These are phyloP conservation scores for Umbelopsis isabellina DNA, from an alignment of 192 early-diverging fungal species.

Conservation along the genomic window DNA sequence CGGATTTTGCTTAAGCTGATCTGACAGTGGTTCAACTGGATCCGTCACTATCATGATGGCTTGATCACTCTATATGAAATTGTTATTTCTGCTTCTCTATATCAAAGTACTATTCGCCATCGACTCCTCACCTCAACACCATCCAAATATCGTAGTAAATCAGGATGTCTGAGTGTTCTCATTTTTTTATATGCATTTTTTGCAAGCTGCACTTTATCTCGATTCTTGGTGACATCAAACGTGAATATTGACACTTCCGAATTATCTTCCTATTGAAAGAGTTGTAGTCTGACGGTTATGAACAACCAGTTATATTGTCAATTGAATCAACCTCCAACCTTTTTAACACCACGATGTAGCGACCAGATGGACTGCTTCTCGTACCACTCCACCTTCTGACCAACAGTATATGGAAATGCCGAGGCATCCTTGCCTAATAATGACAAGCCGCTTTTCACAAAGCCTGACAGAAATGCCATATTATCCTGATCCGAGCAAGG, in stretches of 20 bases:
- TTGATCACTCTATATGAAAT: slow-evolving; percentile 40
- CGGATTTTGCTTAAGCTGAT: slow-evolving; percentile 49
- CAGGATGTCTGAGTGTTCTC: slow-evolving; percentile 90
- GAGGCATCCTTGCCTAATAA: slow-evolving; percentile 65
- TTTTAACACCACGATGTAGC: slow-evolving; percentile 65
- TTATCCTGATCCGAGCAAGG: slow-evolving; percentile 16
- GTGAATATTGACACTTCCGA: slow-evolving; percentile 80
- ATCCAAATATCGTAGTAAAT: slow-evolving; percentile 82
- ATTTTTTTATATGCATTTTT: slow-evolving; percentile 85
- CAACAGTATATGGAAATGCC: slow-evolving; percentile 68
- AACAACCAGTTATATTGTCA: not conserved
- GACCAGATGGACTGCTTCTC: slow-evolving; percentile 66
- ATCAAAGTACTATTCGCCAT: not conserved
- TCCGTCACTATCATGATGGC: slow-evolving; percentile 92
- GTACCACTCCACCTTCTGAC: slow-evolving; percentile 63
- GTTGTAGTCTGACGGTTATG: not conserved
- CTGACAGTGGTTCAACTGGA: slow-evolving; percentile 69
- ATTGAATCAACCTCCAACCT: slow-evolving; percentile 39
- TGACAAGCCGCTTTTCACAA: slow-evolving; percentile 41
- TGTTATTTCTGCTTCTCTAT: not conserved
- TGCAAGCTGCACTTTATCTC: slow-evolving; percentile 79
- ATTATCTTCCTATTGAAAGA: slow-evolving; percentile 57
- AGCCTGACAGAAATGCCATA: slow-evolving; percentile 46
- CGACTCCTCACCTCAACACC: slow-evolving; percentile 72
- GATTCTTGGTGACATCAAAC: slow-evolving; percentile 70